Evolutionary conservation across 1,284 basidiomycete species (phyloP), one percentile per base, ranked within the genome.

Genomic region (Moesziomyces sp.): DNA sequence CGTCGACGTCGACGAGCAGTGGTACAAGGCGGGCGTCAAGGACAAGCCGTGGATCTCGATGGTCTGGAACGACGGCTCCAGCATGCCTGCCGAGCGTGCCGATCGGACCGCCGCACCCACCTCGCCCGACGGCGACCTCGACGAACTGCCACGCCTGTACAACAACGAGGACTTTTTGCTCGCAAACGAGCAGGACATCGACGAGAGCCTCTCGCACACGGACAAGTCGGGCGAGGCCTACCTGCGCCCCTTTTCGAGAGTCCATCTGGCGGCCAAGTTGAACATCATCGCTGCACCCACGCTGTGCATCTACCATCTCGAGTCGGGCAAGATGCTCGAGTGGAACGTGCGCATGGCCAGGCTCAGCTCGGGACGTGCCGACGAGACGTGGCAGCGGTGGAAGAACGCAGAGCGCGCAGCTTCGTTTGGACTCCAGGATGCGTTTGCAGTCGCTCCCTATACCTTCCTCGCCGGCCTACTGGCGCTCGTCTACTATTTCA

Each of bases 61-160:
- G 81, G 81, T 74, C 3, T 85, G 84, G 84, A 81, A 85, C 69
- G 85, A 85, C 64, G 85, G 85, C 6, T 80, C 76, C 9, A 84
- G 80, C 40, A 69, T 66, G 66, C 69, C 66, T 19, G 58, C 65
- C 26, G 70, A 73, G 18, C 34, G 66, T 0, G 46, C 60, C 9
- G 70, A 72, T 52, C 51, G 70, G 3, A 72, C 73, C 19, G 49
- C 54, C 8, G 55, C 56, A 1, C 46, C 62, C 5, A 43, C 58
- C 10, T 19, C 24, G 19, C 40, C 72, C 2, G 35, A 68, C 16
- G 60, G 56, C n/a, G 62, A 58, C 11, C 24, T 62, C 35, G 67
- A 65, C 47, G 74, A 69, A 21, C 43, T 69, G 19, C 75, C 78
- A 8, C n/a, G 63, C 16, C 52, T 79, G 34, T 70, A 75, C 60